Percentiles rank a stretch among this genome's conserved stretches.
These are phyloP conservation scores for Paratinospora sagittata DNA, from an alignment of 164 flowering plant genomes.

Conservation along the genomic window DNA sequence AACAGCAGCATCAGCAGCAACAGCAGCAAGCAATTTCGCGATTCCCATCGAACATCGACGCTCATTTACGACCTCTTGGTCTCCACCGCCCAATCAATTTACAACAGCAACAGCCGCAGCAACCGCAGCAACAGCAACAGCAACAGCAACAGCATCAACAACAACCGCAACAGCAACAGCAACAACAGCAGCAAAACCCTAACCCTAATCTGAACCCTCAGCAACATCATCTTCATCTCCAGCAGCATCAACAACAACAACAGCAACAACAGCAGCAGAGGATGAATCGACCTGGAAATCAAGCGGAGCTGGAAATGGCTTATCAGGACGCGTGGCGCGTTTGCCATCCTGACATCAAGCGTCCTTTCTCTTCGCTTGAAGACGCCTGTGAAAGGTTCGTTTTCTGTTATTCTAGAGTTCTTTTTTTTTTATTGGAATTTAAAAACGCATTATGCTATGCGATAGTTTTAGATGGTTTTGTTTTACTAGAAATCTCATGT, in stretches of 20 bases:
- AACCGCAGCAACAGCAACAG: no score
- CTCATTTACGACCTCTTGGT: constrained; percentile 70
- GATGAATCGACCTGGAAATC: constrained; percentile 38
- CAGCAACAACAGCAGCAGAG: constrained; percentile 41
- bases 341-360: constrained; percentile 90
- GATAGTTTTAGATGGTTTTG: no score
- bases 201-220: constrained; percentile 23
- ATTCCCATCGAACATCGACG: constrained; percentile 91
- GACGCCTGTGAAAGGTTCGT: constrained; percentile 96
- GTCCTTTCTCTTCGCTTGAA: constrained; percentile 86
- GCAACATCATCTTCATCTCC: constrained; percentile 14
- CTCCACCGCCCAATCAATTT: constrained; percentile 38
- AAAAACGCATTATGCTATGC: neutral
- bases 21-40: constrained; percentile 70
- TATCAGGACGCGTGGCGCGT: constrained; percentile 98
- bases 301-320: constrained; percentile 81
- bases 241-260: constrained; percentile 23
- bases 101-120: constrained; percentile 38
- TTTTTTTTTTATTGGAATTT: neutral
- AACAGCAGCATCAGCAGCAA: constrained; percentile 33
- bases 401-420: constrained; percentile 4
- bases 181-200: constrained; percentile 26
- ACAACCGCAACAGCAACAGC: constrained; percentile 10
- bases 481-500: no score
- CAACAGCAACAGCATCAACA: constrained; percentile 14